phyloP scores from a whole-genome alignment of 495 filamentous ascomycete genomes.

The Trichodelitschia bisporula region DNA sequence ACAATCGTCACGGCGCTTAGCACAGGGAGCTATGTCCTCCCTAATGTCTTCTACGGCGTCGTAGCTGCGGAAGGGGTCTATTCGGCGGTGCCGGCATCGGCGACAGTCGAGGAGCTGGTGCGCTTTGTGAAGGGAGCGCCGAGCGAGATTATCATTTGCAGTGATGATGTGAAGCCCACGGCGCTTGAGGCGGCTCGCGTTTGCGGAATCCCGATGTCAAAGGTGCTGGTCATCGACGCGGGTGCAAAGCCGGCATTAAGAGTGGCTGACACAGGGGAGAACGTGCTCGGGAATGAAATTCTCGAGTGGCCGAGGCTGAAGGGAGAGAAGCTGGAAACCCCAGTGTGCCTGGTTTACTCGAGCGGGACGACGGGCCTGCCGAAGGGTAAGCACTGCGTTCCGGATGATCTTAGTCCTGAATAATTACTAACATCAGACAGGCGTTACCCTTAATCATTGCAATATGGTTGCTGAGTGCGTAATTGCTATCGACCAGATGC shows the following conservation, averaged over 20 bases:
- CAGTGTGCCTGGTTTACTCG: slow-evolving; percentile 6
- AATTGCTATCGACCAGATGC: slow-evolving; percentile 5
- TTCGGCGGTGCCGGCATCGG: slow-evolving; percentile 19
- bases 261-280: not conserved
- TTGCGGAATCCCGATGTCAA: not conserved
- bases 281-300: not conserved
- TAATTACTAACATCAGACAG: slow-evolving; percentile 1
- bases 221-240: slow-evolving; percentile 6
- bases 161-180: slow-evolving; percentile 6
- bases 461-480: slow-evolving; percentile 14
- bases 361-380: slow-evolving; percentile 19
- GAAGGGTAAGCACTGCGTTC: no score
- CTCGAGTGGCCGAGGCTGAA: no score
- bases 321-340: slow-evolving; percentile 23
- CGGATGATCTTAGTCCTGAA: no score
- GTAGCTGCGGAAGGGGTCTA: slow-evolving; percentile 25
- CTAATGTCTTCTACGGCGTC: slow-evolving; percentile 21
- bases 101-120: slow-evolving; percentile 18
- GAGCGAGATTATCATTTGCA: slow-evolving; percentile 5
- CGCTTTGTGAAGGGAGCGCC: slow-evolving; percentile 16
- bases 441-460: slow-evolving; percentile 16
- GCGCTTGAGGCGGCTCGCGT: slow-evolving; percentile 8
- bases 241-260: slow-evolving; percentile 23
- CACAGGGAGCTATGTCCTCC: slow-evolving; percentile 21
- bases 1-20: no score